Conservation (phyloP, 192 early-diverging fungal genomes). For the Entophlyctis luteolus region DNA sequence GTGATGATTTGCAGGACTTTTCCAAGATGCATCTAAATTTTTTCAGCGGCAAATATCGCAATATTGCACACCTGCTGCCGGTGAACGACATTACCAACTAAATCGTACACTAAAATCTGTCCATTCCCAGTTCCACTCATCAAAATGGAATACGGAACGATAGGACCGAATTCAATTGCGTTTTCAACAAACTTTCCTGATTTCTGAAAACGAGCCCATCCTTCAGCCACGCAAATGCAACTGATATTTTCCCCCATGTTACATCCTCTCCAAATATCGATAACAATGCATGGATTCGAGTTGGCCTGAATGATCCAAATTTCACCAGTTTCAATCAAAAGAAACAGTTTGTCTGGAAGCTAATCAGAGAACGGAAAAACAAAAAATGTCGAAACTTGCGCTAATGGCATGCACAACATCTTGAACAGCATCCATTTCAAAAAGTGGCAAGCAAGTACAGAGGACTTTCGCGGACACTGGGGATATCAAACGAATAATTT, state of each 20-base stretch:
- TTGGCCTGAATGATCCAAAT: constrained; percentile 46
- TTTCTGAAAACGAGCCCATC: constrained; percentile 24
- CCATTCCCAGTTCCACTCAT: constrained; percentile 50
- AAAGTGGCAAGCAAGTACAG: constrained; percentile 47
- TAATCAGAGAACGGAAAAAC: background rate
- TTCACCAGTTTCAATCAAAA: constrained; percentile 47
- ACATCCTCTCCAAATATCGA: constrained; percentile 42
- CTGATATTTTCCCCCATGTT: constrained; percentile 35
- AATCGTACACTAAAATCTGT: constrained; percentile 46
- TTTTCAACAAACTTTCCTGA: background rate
- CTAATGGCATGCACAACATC: constrained; percentile 36
- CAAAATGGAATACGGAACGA: constrained; percentile 11
- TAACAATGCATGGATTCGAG: constrained; percentile 45
- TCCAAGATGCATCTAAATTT: constrained; percentile 34
- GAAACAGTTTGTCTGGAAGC: constrained; percentile 42
- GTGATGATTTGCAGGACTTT: constrained; percentile 42
- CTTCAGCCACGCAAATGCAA: constrained; percentile 36
- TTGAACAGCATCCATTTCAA: constrained; percentile 44
- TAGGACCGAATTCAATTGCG: background rate
- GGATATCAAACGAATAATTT: constrained; percentile 43
- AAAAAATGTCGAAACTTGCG: background rate
- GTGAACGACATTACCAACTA: constrained; percentile 38
- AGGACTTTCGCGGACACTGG: constrained; percentile 44
- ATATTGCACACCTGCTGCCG: constrained; percentile 37
- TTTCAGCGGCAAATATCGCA: background rate